Evolutionary conservation across 1,284 basidiomycete species (phyloP).

Genomic region (Neolentinus lepideus): DNA sequence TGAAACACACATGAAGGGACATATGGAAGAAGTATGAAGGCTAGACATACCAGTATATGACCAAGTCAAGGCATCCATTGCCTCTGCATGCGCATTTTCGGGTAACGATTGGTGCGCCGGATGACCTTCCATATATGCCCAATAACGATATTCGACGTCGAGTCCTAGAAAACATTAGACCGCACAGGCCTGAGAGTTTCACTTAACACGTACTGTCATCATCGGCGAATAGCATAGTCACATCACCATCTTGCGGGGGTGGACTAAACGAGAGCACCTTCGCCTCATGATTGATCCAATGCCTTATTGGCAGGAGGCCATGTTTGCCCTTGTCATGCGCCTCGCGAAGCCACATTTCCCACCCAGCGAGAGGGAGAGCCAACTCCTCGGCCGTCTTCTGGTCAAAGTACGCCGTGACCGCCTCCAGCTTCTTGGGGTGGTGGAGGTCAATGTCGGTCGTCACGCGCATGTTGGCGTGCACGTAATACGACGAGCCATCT

Average conservation of each 20-base stretch:
- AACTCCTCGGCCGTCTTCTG: constrained; percentile 19
- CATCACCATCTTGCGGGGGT: constrained; percentile 17
- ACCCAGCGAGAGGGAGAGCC: constrained; percentile 29
- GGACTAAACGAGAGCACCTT: constrained; percentile 43
- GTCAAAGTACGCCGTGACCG: constrained; percentile 45
- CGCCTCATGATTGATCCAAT: constrained; percentile 60
- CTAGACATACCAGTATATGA: constrained; percentile 52
- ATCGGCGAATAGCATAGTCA: constrained; percentile 16
- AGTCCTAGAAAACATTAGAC: constrained; percentile 31
- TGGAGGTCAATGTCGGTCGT: constrained; percentile 63
- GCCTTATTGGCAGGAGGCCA: constrained; percentile 32
- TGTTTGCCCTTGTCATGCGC: constrained; percentile 20
- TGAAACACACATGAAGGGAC: constrained; percentile 13
- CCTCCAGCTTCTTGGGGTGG: constrained; percentile 36
- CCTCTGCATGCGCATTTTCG: constrained; percentile 47
- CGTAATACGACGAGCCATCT: constrained; percentile 59
- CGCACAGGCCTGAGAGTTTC: not conserved
- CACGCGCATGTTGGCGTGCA: constrained; percentile 47
- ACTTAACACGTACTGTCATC: constrained; percentile 46
- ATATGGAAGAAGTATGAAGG: not conserved
- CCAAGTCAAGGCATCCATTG: constrained; percentile 67
- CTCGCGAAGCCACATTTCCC: constrained; percentile 50
- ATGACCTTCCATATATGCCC: constrained; percentile 68
- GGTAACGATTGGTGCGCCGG: constrained; percentile 58
- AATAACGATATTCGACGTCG: constrained; percentile 68